Evolutionary conservation across 2,329 filamentous ascomycete species (phyloP), one percentile per base, ranked within the genome.

Genomic region (Diaporthe sp.): DNA sequence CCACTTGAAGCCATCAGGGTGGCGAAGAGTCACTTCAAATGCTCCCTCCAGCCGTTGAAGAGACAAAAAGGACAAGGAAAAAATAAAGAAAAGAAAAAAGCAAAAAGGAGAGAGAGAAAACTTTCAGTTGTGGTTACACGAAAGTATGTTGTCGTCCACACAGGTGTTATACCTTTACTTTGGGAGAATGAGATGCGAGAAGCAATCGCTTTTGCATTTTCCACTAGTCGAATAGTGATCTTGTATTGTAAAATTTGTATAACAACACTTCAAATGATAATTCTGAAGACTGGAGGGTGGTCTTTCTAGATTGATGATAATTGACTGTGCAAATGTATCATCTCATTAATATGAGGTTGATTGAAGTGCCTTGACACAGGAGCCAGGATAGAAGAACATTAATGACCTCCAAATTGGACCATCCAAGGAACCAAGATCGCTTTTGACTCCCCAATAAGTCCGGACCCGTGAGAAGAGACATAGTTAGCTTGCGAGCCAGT

Each of bases 61-160:
- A 47, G 19, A 22, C 22, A n/a, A 9, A 37, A 8, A 37, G 7
- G 6, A 12, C 12, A 12, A 12, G 12, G 2, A 9, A 37, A 37
- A 9, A 2, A 37, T n/a, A n/a, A n/a, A n/a, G n/a, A n/a, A n/a
- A 35, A 35, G 9, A 9, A 35, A 35, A 4, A 37, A 3, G 10
- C 44, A 12, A 3, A 4, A 10, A 7, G 7, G 7, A 4, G 8
- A n/a, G 22, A 22, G 2, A 8, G 9, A n/a, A 8, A 1, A 10
- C 7, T n/a, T n/a, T 10, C 44, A 50, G 12, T 8, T 8, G 10
- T n/a, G 9, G n/a, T n/a, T 9, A 50, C 22, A 50, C 22, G 3
- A 8, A 9, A 37, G 7, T 37, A 9, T 37, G 37, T 12, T 37
- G 10, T 37, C 37, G 37, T 37, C 10, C 37, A 37, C 37, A 5